Percentiles rank a stretch among this genome's conserved stretches.
phyloP scores from a whole-genome alignment of 2,329 filamentous ascomycete species.

The Pseudopithomyces chartarum region DNA sequence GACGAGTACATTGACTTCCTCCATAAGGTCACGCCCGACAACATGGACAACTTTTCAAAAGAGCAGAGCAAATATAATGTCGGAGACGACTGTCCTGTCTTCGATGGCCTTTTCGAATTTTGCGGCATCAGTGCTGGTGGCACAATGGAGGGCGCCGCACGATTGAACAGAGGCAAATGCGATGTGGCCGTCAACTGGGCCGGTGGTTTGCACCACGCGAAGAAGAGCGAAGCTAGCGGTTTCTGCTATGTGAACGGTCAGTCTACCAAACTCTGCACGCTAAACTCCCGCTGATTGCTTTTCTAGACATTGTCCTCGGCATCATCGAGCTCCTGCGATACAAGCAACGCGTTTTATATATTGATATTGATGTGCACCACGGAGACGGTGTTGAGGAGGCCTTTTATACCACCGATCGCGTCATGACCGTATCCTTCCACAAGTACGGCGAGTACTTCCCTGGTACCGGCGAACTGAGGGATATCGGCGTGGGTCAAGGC shows the following conservation, averaged over 20 bases:
- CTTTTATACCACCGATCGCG: slow-evolving; percentile 72
- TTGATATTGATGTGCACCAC: slow-evolving; percentile 92
- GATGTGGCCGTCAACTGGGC: slow-evolving; percentile 75
- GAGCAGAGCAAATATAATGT: slow-evolving; percentile 83
- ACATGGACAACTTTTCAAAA: slow-evolving; percentile 91
- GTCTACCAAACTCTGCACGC: neutral
- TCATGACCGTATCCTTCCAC: slow-evolving; percentile 75
- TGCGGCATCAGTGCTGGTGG: slow-evolving; percentile 72
- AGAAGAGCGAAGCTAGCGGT: slow-evolving; percentile 89
- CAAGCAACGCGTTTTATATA: slow-evolving; percentile 86
- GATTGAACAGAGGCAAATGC: slow-evolving; percentile 69
- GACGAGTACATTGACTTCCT: slow-evolving; percentile 76
- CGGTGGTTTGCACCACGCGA: slow-evolving; percentile 93
- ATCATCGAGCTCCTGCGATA: slow-evolving; percentile 88
- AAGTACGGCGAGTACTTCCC: slow-evolving; percentile 77
- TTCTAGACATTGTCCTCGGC: slow-evolving; percentile 86
- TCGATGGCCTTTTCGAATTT: slow-evolving; percentile 73
- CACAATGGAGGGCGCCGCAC: slow-evolving; percentile 72
- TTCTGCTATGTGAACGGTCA: slow-evolving; percentile 93
- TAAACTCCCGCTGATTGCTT: neutral
- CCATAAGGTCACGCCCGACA: slow-evolving; percentile 92
- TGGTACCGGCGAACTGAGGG: slow-evolving; percentile 70
- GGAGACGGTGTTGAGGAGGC: slow-evolving; percentile 79
- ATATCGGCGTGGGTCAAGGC: slow-evolving; percentile 69
- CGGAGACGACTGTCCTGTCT: slow-evolving; percentile 67